These are phyloP conservation scores for Rosa lucieae DNA, from an alignment of 306 rosid genomes.

Conservation along the genomic window DNA sequence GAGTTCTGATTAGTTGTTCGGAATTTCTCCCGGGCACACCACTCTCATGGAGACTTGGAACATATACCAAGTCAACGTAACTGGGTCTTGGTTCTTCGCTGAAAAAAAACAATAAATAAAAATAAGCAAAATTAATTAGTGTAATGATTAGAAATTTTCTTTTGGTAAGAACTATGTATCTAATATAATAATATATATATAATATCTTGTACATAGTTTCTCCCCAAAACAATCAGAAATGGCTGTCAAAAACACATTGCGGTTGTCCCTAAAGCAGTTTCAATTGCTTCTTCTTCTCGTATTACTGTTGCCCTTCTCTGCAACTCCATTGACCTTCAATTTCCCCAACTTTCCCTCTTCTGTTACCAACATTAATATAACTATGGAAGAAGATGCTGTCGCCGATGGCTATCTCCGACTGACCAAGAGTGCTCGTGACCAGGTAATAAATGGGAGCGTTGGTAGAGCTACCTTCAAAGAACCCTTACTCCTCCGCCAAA, in stretches of 20 bases:
- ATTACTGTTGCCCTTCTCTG: not conserved
- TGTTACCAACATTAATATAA: not conserved
- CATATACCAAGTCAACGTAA: no score
- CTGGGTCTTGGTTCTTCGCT: no score
- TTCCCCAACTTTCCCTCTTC: not conserved
- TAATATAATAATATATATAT: no score
- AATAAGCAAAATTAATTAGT: no score
- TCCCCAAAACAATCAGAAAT: not conserved
- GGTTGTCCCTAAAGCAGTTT: not conserved
- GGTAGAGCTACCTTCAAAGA: not conserved
- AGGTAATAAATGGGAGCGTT: no score
- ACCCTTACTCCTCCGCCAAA: not conserved
- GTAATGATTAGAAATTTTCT: no score
- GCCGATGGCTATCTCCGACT: not conserved
- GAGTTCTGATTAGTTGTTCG: no score
- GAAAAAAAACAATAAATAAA: no score
- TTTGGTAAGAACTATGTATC: no score
- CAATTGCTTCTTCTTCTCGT: not conserved
- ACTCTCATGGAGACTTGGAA: no score
- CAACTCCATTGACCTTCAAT: not conserved
- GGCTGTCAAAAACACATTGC: not conserved
- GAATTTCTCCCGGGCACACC: no score
- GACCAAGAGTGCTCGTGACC: not conserved
- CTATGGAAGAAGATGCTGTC: not conserved
- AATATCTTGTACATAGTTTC: no score